Conservation (phyloP, 768 basidiomycete species). For the Boletus subparvulus region DNA sequence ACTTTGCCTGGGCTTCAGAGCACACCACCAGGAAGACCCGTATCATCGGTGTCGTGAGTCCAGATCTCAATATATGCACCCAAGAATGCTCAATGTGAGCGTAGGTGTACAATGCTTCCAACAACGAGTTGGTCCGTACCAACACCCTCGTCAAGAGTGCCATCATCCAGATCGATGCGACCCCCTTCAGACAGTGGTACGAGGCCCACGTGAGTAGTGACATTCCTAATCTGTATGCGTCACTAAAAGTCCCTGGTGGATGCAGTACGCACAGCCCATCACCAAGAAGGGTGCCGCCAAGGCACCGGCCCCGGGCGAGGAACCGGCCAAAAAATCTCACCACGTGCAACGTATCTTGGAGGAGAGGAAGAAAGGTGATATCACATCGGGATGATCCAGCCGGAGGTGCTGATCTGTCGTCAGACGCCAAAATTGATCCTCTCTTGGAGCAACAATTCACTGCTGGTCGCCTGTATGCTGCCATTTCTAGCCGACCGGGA, state of each 20-base stretch:
- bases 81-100: slow-evolving; percentile 4
- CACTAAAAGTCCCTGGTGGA: slow-evolving; percentile 2
- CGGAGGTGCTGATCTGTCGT: slow-evolving; percentile 15
- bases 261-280: slow-evolving; percentile 91
- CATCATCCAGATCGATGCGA: slow-evolving; percentile 96
- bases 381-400: slow-evolving; percentile 2
- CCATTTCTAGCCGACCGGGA: slow-evolving; percentile 92
- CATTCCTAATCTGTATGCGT: not conserved
- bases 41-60: slow-evolving; percentile 89
- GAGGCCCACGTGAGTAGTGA: slow-evolving; percentile 82
- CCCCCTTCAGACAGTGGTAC: slow-evolving; percentile 99
- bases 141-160: slow-evolving; percentile 98
- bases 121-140: slow-evolving; percentile 99
- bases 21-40: slow-evolving; percentile 93
- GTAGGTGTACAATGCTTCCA: slow-evolving; percentile 97
- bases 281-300: slow-evolving; percentile 79
- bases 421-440: slow-evolving; percentile 89
- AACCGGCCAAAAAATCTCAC: slow-evolving; percentile 80
- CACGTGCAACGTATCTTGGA: slow-evolving; percentile 86
- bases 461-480: slow-evolving; percentile 93
- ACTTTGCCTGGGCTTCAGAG: slow-evolving; percentile 99
- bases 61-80: not conserved
- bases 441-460: slow-evolving; percentile 88
- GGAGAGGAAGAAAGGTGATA: slow-evolving; percentile 85
- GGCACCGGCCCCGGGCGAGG: slow-evolving; percentile 46